These are phyloP conservation scores for Xylaria arbuscula DNA, from an alignment of 2,329 filamentous ascomycete genomes.

Conservation along the genomic window DNA sequence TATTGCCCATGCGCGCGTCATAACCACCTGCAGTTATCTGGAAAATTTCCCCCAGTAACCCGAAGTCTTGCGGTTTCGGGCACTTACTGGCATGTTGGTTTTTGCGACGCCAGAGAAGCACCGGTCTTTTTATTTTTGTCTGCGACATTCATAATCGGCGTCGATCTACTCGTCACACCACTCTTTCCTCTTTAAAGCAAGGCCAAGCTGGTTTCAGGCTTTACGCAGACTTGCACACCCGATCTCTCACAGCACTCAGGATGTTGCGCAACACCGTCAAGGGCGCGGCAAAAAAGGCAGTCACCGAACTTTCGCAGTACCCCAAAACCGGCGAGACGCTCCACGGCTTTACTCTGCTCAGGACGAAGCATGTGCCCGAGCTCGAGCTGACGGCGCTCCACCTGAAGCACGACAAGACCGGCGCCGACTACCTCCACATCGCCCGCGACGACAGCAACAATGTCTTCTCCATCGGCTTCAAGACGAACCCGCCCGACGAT, in stretches of 20 bases:
- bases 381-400: conserved; percentile 91
- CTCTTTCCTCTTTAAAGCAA: conserved; percentile 12
- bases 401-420: conserved; percentile 92
- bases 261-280: conserved; percentile 65
- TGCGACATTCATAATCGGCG: neutral
- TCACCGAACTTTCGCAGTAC: conserved; percentile 79
- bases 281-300: conserved; percentile 67
- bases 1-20: too few species aligned
- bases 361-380: conserved; percentile 92
- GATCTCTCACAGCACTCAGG: conserved; percentile 34
- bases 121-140: too few species aligned
- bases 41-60: neutral
- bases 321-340: conserved; percentile 86
- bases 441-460: conserved; percentile 97
- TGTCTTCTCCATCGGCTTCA: conserved; percentile 99
- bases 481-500: conserved; percentile 96
- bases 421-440: conserved; percentile 95
- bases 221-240: conserved; percentile 21
- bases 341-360: conserved; percentile 91
- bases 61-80: neutral
- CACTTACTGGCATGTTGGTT: neutral
- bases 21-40: neutral
- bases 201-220: neutral
- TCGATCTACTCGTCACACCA: neutral
- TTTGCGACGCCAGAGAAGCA: neutral